These are phyloP conservation scores for Ophiostoma australiae DNA, from an alignment of 2,329 filamentous ascomycete genomes.

Conservation along the genomic window DNA sequence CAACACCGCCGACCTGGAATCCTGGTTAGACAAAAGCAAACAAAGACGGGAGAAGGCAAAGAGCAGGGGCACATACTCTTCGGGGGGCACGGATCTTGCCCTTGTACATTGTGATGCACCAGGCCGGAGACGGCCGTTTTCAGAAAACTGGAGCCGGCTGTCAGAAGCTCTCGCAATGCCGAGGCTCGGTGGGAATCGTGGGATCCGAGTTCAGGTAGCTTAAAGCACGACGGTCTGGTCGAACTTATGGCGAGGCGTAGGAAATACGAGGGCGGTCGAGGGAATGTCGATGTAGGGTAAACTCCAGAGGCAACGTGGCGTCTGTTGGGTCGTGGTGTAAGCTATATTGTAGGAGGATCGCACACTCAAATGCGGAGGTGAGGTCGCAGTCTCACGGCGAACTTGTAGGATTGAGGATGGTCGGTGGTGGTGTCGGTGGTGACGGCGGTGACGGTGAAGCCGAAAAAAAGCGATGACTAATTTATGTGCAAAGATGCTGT, in stretches of 20 bases:
- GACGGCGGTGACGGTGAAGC: background rate
- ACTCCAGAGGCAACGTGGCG: background rate
- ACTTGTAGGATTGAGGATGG: background rate
- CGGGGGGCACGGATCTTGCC: slow-evolving; percentile 63
- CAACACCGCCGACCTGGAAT: slow-evolving; percentile 6
- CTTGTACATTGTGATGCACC: slow-evolving; percentile 27
- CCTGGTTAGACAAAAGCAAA: background rate
- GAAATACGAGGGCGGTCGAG: background rate
- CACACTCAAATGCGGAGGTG: background rate
- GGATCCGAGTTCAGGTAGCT: background rate
- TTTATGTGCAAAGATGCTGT: background rate
- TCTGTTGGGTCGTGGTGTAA: background rate
- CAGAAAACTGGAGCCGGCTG: background rate
- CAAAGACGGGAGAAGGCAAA: background rate
- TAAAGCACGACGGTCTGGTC: background rate
- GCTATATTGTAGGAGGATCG: background rate
- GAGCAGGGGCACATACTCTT: slow-evolving; percentile 45
- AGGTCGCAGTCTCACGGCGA: background rate
- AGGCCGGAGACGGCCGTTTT: background rate
- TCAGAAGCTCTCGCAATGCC: background rate
- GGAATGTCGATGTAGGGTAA: background rate
- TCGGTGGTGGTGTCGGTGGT: background rate
- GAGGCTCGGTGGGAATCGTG: background rate
- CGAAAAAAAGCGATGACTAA: background rate
- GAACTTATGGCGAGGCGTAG: background rate